Evolutionary conservation across 148 eudicot species (phyloP), one percentile per base, ranked within the genome.

Genomic region (Suaeda aralocaspica): DNA sequence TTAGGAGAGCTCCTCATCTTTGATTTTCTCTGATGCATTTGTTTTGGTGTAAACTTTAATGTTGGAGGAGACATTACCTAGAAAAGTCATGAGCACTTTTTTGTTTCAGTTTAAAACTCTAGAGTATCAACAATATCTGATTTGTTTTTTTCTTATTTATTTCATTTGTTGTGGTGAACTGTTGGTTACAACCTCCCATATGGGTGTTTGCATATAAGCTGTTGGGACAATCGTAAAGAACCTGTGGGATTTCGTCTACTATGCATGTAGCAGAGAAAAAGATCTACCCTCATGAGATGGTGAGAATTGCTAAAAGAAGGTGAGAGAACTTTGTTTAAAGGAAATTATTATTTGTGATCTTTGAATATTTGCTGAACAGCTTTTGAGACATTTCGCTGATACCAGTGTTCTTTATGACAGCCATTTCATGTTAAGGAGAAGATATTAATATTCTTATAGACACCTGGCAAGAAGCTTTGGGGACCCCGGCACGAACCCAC

Each of bases 381-480:
- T 65, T 41, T 63, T 42, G 21, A 45, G 31, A 34, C 49, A n/a
- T 25, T 15, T 53, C 25, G 25, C 68, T 72, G 61, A 33, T 39
- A 30, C 25, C 26, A 19, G 53, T 67, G 44, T 21, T 64, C 68
- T 48, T 10, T 48, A 60, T 44, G 59, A 65, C 68, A 94, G 97
- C 87, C 92, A 53, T 84, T 85, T 67, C 92, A 89, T 69, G 98
- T 94, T 22, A 91, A 89, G 77, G 97, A 94, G 89, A 94, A 94
- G 87, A 91, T 94, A 76, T 79, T 94, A 72, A n/a, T n/a, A 81
- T 84, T 77, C 85, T 91, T 52, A 84, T 94, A 58, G 98, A 94
- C 71, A 94, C 98, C 67, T 94, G 98, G 98, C 98, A 94, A 94
- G 98, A 94, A 81, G 97, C 95, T 74, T 94, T 94, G 98, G 64